A percentile compares a stretch with the other conserved stretches of the same genome.
Conservation (phyloP, 1,284 basidiomycete species). For the Anthracocystis panici-leucophaei region DNA sequence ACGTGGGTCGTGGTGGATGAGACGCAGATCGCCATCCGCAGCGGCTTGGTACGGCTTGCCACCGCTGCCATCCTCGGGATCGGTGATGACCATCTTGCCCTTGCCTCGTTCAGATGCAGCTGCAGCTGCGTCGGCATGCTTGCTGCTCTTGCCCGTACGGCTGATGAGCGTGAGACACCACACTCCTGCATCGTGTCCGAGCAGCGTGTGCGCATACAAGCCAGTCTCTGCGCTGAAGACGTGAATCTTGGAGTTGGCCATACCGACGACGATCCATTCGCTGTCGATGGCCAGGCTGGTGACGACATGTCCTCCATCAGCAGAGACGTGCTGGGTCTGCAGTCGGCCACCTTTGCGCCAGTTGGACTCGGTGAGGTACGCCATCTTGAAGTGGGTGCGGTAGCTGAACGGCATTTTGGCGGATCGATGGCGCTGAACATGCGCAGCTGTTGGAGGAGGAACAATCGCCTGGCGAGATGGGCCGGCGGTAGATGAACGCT, state of each 20-base stretch:
- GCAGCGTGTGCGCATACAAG: constrained; percentile 80
- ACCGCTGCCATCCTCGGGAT: constrained; percentile 50
- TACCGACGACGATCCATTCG: constrained; percentile 88
- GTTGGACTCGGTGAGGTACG: constrained; percentile 82
- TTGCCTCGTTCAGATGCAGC: constrained; percentile 27
- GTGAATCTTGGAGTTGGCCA: constrained; percentile 88
- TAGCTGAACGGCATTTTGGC: constrained; percentile 73
- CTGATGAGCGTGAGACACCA: constrained; percentile 86
- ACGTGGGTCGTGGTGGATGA: constrained; percentile 56
- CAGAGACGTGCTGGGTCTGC: constrained; percentile 77
- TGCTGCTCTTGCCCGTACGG: constrained; percentile 30
- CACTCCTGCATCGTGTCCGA: constrained; percentile 88
- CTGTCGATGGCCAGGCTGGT: constrained; percentile 88
- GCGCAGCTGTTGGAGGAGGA: constrained; percentile 19
- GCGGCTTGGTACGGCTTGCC: constrained; percentile 51
- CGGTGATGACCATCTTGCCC: constrained; percentile 52
- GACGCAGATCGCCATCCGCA: constrained; percentile 51
- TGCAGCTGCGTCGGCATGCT: constrained; percentile 6
- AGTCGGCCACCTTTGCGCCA: constrained; percentile 86
- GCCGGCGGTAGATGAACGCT: constrained; percentile 20
- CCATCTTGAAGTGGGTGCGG: constrained; percentile 80
- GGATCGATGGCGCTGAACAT: constrained; percentile 32
- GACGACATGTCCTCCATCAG: constrained; percentile 79
- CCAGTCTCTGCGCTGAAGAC: constrained; percentile 87
- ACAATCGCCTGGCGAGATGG: constrained; percentile 17